Percentiles rank a stretch among this genome's conserved stretches.
phyloP scores from a whole-genome alignment of 2,329 filamentous ascomycete species.

The Penicillium sp. region DNA sequence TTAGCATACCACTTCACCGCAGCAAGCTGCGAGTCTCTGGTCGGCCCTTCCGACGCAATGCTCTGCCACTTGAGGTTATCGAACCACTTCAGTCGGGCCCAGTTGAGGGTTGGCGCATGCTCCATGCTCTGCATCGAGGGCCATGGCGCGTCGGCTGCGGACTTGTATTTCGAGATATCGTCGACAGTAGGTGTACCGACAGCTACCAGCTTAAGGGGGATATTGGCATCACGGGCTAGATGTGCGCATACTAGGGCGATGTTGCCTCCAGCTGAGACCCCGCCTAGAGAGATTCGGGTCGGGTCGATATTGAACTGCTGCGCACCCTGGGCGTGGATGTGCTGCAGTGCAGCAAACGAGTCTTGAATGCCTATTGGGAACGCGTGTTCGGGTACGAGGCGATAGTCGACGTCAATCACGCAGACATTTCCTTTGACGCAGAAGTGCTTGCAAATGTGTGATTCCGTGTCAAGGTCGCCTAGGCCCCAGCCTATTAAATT shows the following conservation, averaged over 20 bases:
- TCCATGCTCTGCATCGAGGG: constrained; percentile 43
- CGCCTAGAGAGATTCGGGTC: constrained; percentile 43
- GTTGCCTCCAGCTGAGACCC: constrained; percentile 40
- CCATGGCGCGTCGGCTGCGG: constrained; percentile 39
- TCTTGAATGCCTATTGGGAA: constrained; percentile 52
- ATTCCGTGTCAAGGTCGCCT: constrained; percentile 51
- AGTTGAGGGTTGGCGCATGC: constrained; percentile 45
- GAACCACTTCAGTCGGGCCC: constrained; percentile 44
- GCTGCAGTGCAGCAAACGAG: constrained; percentile 46
- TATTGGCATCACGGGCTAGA: constrained; percentile 39
- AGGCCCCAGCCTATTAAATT: constrained; percentile 41
- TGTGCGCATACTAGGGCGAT: constrained; percentile 32
- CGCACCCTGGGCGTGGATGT: constrained; percentile 36
- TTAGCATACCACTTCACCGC: constrained; percentile 32
- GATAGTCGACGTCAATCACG: constrained; percentile 53
- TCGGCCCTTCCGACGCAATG: constrained; percentile 14
- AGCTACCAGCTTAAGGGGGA: constrained; percentile 39
- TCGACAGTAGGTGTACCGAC: constrained; percentile 43
- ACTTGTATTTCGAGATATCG: constrained; percentile 38
- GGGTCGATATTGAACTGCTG: constrained; percentile 40
- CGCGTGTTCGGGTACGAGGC: constrained; percentile 50
- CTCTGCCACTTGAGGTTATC: constrained; percentile 33
- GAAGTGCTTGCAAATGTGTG: constrained; percentile 49
- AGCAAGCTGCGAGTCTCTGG: constrained; percentile 17
- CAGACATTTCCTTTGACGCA: constrained; percentile 44